Base-by-base conservation (phyloP, 2,329 filamentous ascomycete genomes). In the Alternaria longipes region DNA sequence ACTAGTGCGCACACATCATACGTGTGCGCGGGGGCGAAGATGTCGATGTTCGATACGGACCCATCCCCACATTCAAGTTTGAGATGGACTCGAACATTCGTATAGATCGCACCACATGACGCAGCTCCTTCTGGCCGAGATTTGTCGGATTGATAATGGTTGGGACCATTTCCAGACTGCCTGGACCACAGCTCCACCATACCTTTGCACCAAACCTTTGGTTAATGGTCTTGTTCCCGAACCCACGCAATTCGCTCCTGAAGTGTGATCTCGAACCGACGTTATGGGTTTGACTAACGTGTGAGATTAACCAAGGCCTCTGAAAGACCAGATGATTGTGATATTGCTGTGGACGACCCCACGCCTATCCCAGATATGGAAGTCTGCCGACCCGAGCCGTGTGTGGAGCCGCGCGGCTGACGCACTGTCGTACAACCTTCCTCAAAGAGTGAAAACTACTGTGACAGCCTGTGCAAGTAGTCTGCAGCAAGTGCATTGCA, bases 381-480 rank as follows among this genome's bases (percentile, higher is more conserved):
- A 40, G 47, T 60, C 42, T 50, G 38, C 60, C 53, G 60, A 63
- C 47, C 57, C 53, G 57, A 63, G 60, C 60, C 60, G 60, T 55
- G 52, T 59, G 28, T 51, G 47, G 56, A 63, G 52, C 57, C 60
- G 60, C 60, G 62, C 62, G 62, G 59, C 42, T 64, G 59, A 47
- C 52, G 60, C 36, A 30, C 30, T 56, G 38, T 57, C 42, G 41
- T 26, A 46, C 32, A 51, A 52, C 30, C 28, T 60, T 60, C 57
- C 51, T 18, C 26, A 52, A 57, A 41, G 24, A 34, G 32, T 22
- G 28, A 16, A 34, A 20, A 41, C 45, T 49, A 55, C 44, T 59
- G 52, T 36, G 47, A 30, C 36, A 30, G 32, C 6, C 36, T 34
- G 51, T 41, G 28, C 36, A 32, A 32, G 38, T 36, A 51, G 30